Evolutionary conservation across 768 basidiomycete species (phyloP).

Genomic region (Podaxis mareebaensis): DNA sequence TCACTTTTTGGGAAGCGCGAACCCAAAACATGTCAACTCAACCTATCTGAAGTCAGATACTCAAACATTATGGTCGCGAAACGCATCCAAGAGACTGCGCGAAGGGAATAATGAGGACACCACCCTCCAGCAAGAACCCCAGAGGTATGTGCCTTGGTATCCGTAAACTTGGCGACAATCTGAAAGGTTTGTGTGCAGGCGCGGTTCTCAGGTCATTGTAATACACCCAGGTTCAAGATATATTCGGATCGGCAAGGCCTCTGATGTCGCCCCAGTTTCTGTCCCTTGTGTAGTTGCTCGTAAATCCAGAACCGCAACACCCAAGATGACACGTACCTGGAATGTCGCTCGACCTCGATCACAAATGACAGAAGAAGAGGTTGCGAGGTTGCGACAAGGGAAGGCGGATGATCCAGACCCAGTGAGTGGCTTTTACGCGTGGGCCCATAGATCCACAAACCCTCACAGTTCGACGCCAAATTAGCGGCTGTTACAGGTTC

Average conservation of each 20-base stretch:
- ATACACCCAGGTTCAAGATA: constrained; percentile 79
- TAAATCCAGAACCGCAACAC: constrained; percentile 48
- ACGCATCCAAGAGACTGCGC: constrained; percentile 28
- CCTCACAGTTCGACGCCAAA: constrained; percentile 69
- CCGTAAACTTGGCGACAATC: background rate
- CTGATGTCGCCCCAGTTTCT: constrained; percentile 69
- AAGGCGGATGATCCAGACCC: constrained; percentile 54
- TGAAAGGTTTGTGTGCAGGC: constrained; percentile 35
- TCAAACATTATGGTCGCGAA: constrained; percentile 74
- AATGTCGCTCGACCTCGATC: constrained; percentile 7
- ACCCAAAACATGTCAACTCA: constrained; percentile 78
- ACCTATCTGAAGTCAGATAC: constrained; percentile 77
- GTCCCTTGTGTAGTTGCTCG: constrained; percentile 77
- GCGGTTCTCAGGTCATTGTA: constrained; percentile 77
- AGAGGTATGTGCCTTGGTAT: background rate
- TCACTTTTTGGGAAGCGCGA: constrained; percentile 45
- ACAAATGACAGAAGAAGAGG: constrained; percentile 10
- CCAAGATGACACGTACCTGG: constrained; percentile 34
- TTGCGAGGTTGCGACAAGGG: background rate
- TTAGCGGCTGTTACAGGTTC: constrained; percentile 70
- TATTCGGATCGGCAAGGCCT: constrained; percentile 74
- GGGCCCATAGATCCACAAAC: background rate
- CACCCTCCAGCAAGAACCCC: constrained; percentile 6
- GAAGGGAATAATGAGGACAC: constrained; percentile 15
- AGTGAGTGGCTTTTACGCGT: constrained; percentile 38